Evolutionary conservation across 768 basidiomycete species (phyloP).

Genomic region (Dioszegia crocea): DNA sequence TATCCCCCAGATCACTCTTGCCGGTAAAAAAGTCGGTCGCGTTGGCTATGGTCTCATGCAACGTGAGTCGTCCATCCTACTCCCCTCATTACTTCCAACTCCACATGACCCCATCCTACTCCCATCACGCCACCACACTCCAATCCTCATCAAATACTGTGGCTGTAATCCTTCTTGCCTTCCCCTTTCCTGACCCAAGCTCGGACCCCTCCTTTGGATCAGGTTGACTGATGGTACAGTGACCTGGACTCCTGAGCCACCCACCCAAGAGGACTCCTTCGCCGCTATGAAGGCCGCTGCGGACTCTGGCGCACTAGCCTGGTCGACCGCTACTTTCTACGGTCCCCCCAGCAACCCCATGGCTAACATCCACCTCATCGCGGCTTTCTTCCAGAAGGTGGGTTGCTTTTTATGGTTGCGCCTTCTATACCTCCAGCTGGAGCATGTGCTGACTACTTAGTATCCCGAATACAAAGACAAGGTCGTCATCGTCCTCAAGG

Average conservation of each 20-base stretch:
- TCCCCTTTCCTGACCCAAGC: no score
- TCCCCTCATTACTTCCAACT: not conserved
- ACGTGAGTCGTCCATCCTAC: conserved; percentile 33
- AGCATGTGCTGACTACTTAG: conserved; percentile 3
- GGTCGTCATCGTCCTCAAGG: conserved; percentile 57
- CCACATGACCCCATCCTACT: not conserved
- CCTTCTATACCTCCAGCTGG: conserved; percentile 48
- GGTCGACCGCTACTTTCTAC: conserved; percentile 60
- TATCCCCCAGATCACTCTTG: conserved; percentile 28
- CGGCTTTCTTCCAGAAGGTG: conserved; percentile 56
- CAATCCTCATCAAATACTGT: no score
- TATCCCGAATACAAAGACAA: conserved; percentile 53
- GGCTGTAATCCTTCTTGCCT: no score
- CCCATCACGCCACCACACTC: no score
- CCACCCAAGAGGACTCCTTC: conserved; percentile 62
- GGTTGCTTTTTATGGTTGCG: no score
- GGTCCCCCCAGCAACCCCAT: conserved; percentile 50
- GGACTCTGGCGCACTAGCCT: conserved; percentile 43
- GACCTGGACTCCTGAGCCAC: conserved; percentile 56
- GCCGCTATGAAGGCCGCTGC: conserved; percentile 57
- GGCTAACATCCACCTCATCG: conserved; percentile 56
- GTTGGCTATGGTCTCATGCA: conserved; percentile 56
- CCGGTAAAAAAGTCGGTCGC: conserved; percentile 28
- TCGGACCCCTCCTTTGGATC: not conserved
- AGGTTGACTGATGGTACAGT: conserved; percentile 26